Base-by-base conservation (phyloP, 2,329 filamentous ascomycete genomes). In the Aplosporella prunicola region DNA sequence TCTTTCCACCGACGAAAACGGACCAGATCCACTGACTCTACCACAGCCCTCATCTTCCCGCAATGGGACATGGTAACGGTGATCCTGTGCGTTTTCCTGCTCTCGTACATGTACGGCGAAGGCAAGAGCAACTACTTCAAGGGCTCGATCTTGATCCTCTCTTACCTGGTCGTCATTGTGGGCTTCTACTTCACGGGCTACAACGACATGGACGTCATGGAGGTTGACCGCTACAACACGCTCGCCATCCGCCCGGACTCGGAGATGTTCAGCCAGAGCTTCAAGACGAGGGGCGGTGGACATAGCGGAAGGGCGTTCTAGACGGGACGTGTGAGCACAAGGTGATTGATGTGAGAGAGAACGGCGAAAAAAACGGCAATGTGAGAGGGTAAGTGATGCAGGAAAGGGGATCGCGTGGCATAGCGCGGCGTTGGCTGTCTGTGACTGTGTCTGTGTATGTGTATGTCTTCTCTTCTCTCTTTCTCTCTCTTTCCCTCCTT, bases 111-210 rank as follows among this genome's bases (percentile, higher is more conserved):
- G 69, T 93, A 96, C 51, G 85, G 89, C 35, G 91, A 98, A 64
- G 91, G 91, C 26, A 98, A 98, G 76, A 96, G 88, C 68, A 98
- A 98, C 62, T 98, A 98, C 63, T 98, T 98, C 76, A 98, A 98
- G 67, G 91, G 91, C 35, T 93, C 85, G 47, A 95, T 96, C 49
- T 70, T 98, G 35, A 78, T 96, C 45, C 68, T 98, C 34, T 91
- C 85, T 22, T 98, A 98, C 58, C 62, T 96, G 16, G 91, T 96
- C 18, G 86, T 98, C 32, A 68, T 95, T 18, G 76, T 85, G 29
- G 91, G 91, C 1, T 98, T 93, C 67, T 96, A 86, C 63, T 82
- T 93, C 42, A 86, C 85, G 35, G 73, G 75, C 16, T 81, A 72
- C 53, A 72, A 66, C 44, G 69, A 71, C 45, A 58, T 71, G 40